These are phyloP conservation scores for Monosporascus sp. DNA, from an alignment of 2,329 filamentous ascomycete species.

Conservation along the genomic window DNA sequence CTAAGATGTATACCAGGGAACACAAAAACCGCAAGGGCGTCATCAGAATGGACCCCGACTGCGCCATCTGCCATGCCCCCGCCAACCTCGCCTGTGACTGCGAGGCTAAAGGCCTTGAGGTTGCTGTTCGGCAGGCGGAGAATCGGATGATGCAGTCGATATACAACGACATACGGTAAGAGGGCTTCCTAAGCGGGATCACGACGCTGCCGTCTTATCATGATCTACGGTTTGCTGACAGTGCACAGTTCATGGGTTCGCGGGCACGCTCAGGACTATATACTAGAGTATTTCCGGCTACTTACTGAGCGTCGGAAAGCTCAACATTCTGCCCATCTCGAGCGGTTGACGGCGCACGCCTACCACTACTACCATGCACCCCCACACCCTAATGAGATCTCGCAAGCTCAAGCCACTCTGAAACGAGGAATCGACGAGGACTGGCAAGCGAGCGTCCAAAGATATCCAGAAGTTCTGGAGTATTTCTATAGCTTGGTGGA, in stretches of 20 bases:
- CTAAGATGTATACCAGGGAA: conserved; percentile 50
- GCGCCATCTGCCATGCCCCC: conserved; percentile 60
- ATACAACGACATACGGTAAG: conserved; percentile 60
- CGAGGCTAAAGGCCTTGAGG: conserved; percentile 59
- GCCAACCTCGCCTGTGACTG: conserved; percentile 57
- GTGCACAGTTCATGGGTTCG: conserved; percentile 55
- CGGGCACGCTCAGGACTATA: conserved; percentile 61
- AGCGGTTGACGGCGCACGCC: conserved; percentile 49
- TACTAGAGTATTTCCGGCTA: conserved; percentile 59
- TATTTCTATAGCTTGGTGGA: conserved; percentile 72
- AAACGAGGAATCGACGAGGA: conserved; percentile 74
- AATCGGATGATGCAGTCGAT: conserved; percentile 57
- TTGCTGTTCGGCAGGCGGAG: conserved; percentile 59
- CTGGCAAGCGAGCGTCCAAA: conserved; percentile 69
- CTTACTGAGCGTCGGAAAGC: conserved; percentile 57
- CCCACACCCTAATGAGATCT: conserved; percentile 58
- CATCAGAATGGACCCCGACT: conserved; percentile 64
- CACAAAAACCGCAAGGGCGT: conserved; percentile 39
- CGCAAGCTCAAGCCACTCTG: conserved; percentile 58
- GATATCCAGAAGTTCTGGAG: conserved; percentile 76
- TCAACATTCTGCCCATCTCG: conserved; percentile 50
- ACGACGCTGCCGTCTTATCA: not conserved
- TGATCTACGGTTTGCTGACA: conserved; percentile 12
- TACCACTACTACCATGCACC: conserved; percentile 53
- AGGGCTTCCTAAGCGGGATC: conserved; percentile 2